Evolutionary conservation across 192 early-diverging fungal genomes (phyloP).

Genomic region (Coemansia sp.): DNA sequence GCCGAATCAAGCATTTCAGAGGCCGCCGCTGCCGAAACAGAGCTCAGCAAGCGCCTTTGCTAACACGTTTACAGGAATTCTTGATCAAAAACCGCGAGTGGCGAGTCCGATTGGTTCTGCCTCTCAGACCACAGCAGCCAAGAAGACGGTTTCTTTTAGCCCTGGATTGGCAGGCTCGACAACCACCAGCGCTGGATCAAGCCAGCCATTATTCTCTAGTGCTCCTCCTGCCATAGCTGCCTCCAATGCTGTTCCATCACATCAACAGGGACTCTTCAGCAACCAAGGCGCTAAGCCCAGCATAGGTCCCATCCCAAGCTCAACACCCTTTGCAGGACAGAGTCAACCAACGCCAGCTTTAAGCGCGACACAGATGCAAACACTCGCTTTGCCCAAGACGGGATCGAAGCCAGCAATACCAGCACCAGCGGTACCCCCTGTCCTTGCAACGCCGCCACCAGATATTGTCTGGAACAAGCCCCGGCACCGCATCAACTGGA

Average conservation of each 20-base stretch:
- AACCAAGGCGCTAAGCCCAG: neutral
- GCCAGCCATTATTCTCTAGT: neutral
- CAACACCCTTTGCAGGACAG: neutral
- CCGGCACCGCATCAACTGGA: conserved; percentile 48
- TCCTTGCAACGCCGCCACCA: neutral
- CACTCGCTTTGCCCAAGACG: neutral
- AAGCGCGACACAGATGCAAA: neutral
- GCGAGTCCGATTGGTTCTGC: neutral
- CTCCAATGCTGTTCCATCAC: neutral
- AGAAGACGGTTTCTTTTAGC: conserved; percentile 6
- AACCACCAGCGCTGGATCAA: neutral
- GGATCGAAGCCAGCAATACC: neutral
- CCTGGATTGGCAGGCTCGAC: neutral
- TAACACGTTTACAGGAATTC: conserved; percentile 13
- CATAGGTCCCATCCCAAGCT: neutral
- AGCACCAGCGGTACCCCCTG: neutral
- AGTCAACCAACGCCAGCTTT: neutral
- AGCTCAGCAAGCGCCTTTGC: conserved; percentile 31
- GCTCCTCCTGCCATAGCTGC: neutral
- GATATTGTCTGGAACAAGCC: conserved; percentile 45
- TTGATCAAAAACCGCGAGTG: conserved; percentile 1
- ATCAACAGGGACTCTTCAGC: neutral
- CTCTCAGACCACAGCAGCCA: neutral
- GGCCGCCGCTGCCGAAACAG: conserved; percentile 1
- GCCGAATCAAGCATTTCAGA: neutral